phyloP scores from a whole-genome alignment of 106 monocot species.

The Apostasia shenzhenica region DNA sequence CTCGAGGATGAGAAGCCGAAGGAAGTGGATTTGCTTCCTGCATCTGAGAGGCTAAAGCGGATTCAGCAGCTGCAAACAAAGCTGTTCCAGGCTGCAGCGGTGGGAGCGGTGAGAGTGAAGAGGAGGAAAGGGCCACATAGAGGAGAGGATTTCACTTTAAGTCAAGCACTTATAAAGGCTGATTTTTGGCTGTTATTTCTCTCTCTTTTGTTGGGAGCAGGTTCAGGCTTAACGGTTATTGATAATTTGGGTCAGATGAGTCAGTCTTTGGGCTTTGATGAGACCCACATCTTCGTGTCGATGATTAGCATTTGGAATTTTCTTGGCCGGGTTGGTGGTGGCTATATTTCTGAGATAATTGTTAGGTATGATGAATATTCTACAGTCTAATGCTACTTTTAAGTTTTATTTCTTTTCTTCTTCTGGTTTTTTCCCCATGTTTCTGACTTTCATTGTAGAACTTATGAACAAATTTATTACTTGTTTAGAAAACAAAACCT shows the following conservation, averaged over 20 bases:
- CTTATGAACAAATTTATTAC: no score
- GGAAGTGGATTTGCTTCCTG: constrained; percentile 79
- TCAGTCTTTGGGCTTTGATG: constrained; percentile 64
- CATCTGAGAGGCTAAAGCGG: constrained; percentile 61
- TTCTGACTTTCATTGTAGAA: no score
- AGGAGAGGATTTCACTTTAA: constrained; percentile 83
- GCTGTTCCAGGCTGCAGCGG: constrained; percentile 79
- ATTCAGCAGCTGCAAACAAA: constrained; percentile 71
- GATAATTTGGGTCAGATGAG: constrained; percentile 92
- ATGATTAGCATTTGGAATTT: constrained; percentile 96
- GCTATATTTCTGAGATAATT: constrained; percentile 72
- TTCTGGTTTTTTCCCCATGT: no score
- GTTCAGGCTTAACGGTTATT: constrained; percentile 82
- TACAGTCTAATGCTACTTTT: no score
- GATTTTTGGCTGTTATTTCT: constrained; percentile 86
- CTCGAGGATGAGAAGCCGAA: constrained; percentile 85
- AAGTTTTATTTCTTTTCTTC: no score
- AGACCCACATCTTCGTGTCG: constrained; percentile 72
- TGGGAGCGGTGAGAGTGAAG: constrained; percentile 82
- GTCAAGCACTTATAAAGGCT: constrained; percentile 80
- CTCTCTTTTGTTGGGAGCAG: constrained; percentile 74
- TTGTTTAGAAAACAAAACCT: no score
- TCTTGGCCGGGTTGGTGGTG: constrained; percentile 77
- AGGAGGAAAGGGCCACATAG: constrained; percentile 68
- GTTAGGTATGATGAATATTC: constrained; percentile 37